Base-by-base conservation (phyloP, 148 eudicot species). In the Heliamphora exappendiculata region DNA sequence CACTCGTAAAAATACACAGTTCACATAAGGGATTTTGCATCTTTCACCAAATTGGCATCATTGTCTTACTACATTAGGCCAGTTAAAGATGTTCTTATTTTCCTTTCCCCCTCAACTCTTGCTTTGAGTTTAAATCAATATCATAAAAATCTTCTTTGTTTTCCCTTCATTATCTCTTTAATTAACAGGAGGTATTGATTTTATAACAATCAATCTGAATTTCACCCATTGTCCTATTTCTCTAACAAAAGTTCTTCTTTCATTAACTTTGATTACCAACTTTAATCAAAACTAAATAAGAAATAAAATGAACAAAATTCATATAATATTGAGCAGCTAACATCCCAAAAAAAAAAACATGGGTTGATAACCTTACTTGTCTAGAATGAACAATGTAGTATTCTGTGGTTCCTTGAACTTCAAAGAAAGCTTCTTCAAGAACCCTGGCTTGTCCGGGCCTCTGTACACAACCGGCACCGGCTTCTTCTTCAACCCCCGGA, bases 331-430 rank as follows among this genome's bases (percentile, higher is more conserved):
- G 44, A 41, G 53, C 63, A 72, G 37, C 16, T 20, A 31, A 53
- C 41, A 10, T 22, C n/a, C n/a, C n/a, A 6, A 12, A 29, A 9
- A 22, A 76, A 53, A 39, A 34, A 66, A 1, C 45, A 17, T 44
- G 16, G 55, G 51, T 26, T 31, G 49, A 45, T 20, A 71, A 64
- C 58, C 92, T 86, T 91, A 95, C 99, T 95, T 95, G 90, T 95
- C 99, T 67, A 95, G 76, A 80, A 95, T 86, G 76, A 87, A 86
- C 91, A 95, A 78, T 72, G 94, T 95, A 33, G 99, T 92, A 70
- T 82, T 91, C 67, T 92, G 89, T 55, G 99, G 99, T 44, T 95
- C 94, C 82, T 89, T 92, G 71, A 92, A 91, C 87, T 79, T 95
- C 86, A 91, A 85, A 75, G 88, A 72, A 84, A 95, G 82, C 89